Conservation (phyloP, 257 asterid species). For the Vinca minor region DNA sequence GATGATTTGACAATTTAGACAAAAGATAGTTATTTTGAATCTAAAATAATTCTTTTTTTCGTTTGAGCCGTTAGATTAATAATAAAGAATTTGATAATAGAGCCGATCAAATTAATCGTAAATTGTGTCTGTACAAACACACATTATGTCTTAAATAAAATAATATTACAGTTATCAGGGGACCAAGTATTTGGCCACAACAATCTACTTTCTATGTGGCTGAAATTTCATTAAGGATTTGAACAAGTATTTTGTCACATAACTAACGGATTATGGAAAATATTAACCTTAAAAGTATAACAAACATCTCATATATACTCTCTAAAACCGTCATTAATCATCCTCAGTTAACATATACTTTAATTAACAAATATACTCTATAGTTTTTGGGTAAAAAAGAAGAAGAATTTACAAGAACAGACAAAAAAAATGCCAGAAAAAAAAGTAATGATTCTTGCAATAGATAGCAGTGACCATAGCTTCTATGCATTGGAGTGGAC, state of each 20-base stretch:
- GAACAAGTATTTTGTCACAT: not conserved
- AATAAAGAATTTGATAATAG: no score
- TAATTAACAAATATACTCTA: not conserved
- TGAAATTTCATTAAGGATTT: not conserved
- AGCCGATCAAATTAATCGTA: no score
- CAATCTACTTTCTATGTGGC: not conserved
- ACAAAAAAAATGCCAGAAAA: constrained; percentile 7
- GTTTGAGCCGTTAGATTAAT: no score
- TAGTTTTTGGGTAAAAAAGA: not conserved
- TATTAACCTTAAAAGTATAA: not conserved
- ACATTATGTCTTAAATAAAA: no score
- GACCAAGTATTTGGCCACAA: not conserved
- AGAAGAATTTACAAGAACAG: not conserved
- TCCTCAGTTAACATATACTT: not conserved
- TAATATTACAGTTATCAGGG: not conserved
- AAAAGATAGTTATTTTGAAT: no score
- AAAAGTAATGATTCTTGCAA: constrained; percentile 29
- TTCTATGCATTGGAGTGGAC: constrained; percentile 37
- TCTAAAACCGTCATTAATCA: not conserved
- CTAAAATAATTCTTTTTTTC: no score
- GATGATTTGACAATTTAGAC: no score
- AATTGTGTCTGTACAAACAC: no score
- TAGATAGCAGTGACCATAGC: constrained; percentile 39
- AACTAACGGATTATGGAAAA: not conserved
- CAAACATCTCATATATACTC: not conserved